Evolutionary conservation across 2,329 filamentous ascomycete species (phyloP).

Genomic region (Coleophoma cylindrospora): DNA sequence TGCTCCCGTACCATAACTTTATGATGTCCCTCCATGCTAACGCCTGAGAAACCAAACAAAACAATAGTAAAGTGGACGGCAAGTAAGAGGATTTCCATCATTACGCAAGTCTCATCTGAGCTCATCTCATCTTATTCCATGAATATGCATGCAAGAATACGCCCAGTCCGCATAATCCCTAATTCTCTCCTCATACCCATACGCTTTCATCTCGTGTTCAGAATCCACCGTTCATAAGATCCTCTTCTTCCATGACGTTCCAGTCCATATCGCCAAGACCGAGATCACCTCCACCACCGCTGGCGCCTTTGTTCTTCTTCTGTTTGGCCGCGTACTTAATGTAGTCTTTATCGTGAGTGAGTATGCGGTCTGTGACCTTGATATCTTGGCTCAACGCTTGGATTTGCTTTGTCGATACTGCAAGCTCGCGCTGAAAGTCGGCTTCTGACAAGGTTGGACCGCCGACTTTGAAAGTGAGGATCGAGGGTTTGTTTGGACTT

Average conservation of each 20-base stretch:
- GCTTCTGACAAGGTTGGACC: slow-evolving; percentile 40
- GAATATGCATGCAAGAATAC: too few species aligned
- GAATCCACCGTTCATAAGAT: slow-evolving; percentile 46
- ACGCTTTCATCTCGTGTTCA: not conserved
- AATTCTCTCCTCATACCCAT: too few species aligned
- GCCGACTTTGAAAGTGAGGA: slow-evolving; percentile 45
- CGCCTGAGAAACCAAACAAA: too few species aligned
- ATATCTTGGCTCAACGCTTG: slow-evolving; percentile 41
- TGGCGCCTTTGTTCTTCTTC: slow-evolving; percentile 31
- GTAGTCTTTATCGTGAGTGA: slow-evolving; percentile 53
- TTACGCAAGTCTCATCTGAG: too few species aligned
- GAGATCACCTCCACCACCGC: slow-evolving; percentile 39
- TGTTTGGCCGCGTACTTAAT: slow-evolving; percentile 41
- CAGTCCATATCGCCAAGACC: slow-evolving; percentile 1
- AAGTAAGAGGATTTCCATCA: too few species aligned
- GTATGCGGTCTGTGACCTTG: slow-evolving; percentile 45
- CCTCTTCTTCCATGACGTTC: slow-evolving; percentile 48
- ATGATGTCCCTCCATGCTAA: too few species aligned
- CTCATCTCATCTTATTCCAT: too few species aligned
- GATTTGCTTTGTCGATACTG: slow-evolving; percentile 35
- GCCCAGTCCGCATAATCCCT: too few species aligned
- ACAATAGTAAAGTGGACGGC: too few species aligned
- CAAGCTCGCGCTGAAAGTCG: slow-evolving; percentile 44
- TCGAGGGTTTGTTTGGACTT: slow-evolving; percentile 36
- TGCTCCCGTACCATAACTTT: too few species aligned